A percentile compares a stretch with the other conserved stretches of the same genome.
These are phyloP conservation scores for Schoenoplectus triqueter DNA, from an alignment of 202 grass and related monocot genomes.

Conservation along the genomic window DNA sequence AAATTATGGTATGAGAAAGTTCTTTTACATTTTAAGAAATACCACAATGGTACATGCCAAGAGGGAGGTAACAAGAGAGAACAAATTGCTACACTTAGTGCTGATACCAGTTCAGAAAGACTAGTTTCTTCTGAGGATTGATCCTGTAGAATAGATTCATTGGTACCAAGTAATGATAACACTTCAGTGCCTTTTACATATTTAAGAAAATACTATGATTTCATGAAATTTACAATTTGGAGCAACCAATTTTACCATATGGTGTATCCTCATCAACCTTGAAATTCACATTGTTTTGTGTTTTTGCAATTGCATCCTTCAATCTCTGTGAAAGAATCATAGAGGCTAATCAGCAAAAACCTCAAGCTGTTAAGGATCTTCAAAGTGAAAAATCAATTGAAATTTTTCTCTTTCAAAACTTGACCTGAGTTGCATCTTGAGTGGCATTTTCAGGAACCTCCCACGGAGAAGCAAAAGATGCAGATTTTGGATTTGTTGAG, in stretches of 20 bases:
- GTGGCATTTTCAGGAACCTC: constrained; percentile 64
- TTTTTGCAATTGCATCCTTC: constrained; percentile 67
- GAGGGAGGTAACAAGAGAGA: not conserved
- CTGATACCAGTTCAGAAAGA: not conserved
- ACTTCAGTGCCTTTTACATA: too few relatives aligned
- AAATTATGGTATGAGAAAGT: not conserved
- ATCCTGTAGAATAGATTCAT: not conserved
- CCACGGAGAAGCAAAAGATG: constrained; percentile 77
- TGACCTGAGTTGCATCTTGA: constrained; percentile 52
- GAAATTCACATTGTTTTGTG: constrained; percentile 63
- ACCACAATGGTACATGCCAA: not conserved
- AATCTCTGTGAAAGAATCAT: constrained; percentile 46
- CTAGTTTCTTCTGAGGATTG: not conserved
- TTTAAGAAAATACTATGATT: not conserved
- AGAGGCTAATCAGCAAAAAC: not conserved
- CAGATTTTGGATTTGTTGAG: constrained; percentile 78
- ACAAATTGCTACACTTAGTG: not conserved
- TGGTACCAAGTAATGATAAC: not conserved
- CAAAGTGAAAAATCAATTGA: not conserved
- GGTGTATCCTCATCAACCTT: constrained; percentile 68
- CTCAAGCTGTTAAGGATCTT: not conserved
- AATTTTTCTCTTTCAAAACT: not conserved
- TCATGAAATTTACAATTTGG: not conserved
- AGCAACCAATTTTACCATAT: constrained; percentile 46
- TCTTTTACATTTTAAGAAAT: not conserved